Evolutionary conservation across 805 yeast genomes (phyloP), one percentile per base, ranked within the genome.

Genomic region (Ogataea minuta): DNA sequence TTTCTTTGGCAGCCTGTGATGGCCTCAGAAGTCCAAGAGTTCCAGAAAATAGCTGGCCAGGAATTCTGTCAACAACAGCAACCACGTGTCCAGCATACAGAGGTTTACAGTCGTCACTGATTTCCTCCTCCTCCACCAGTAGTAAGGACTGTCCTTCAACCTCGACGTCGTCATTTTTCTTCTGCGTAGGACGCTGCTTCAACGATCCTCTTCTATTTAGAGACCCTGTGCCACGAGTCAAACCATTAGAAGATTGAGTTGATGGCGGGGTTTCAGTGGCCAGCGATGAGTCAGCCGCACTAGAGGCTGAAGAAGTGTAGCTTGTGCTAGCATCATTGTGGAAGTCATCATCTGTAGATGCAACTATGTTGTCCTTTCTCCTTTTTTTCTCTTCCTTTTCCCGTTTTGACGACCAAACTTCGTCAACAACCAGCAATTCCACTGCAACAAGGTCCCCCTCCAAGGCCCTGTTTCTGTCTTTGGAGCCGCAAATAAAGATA

Each of bases 401-500:
- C 57, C 88, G 82, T 62, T 91, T 93, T 16, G 95, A 83, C 23
- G 79, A 88, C 99, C 99, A 93, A 23, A 93, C 99, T 58, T 93
- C 99, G 62, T 93, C 97, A 27, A 93, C 99, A 15, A 85, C 86
- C 41, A 93, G 74, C 47, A 93, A 73, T 62, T 93, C 99, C 15
- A 93, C 90, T 0, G 99, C 99, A 27, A 93, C 99, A 36, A 88
- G 68, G 61, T 93, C 99, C 41, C 97, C 96, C 64, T 93, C 99
- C 39, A 93, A 69, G 2, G 99, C 98, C 60, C 99, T 81, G 64
- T 93, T 93, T 62, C 99, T 84, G 64, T 93, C 99, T 62, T 93
- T 93, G 9, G 98, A 90, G 9, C 99, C 99, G 68, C 98, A 93
- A 50, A 93, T 93, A 58, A 89, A 93, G 45, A 93, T 88, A 63